These are phyloP conservation scores for Periconia sp. DNA, from an alignment of 2,329 filamentous ascomycete species.

Conservation along the genomic window DNA sequence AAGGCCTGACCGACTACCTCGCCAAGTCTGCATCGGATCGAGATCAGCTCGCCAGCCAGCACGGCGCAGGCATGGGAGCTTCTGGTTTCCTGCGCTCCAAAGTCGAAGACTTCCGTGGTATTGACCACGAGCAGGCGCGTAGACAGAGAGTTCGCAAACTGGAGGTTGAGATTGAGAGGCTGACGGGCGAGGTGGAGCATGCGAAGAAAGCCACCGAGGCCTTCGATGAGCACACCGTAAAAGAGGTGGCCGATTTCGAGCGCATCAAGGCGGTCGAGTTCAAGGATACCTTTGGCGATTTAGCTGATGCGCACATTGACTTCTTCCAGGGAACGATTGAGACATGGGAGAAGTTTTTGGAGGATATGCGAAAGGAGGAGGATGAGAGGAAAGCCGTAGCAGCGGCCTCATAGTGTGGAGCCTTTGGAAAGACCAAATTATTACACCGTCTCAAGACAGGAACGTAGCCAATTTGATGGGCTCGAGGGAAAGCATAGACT, in stretches of 20 bases:
- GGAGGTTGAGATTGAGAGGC: slow-evolving; percentile 89
- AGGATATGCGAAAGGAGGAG: slow-evolving; percentile 79
- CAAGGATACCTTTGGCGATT: slow-evolving; percentile 78
- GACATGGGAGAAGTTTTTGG: slow-evolving; percentile 89
- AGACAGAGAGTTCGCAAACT: slow-evolving; percentile 87
- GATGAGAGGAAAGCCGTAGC: slow-evolving; percentile 37
- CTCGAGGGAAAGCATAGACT: no score
- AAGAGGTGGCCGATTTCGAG: slow-evolving; percentile 93
- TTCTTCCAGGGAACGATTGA: slow-evolving; percentile 83
- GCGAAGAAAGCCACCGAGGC: slow-evolving; percentile 87
- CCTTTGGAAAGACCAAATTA: no score
- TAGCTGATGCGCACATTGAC: slow-evolving; percentile 83
- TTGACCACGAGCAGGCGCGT: slow-evolving; percentile 92
- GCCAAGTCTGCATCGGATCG: slow-evolving; percentile 88
- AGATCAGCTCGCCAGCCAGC: slow-evolving; percentile 74
- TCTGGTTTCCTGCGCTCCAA: slow-evolving; percentile 91
- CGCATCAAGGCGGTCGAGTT: slow-evolving; percentile 95
- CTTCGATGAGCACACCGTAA: slow-evolving; percentile 95
- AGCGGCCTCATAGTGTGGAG: slow-evolving; percentile 7
- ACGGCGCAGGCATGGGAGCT: slow-evolving; percentile 70
- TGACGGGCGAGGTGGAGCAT: slow-evolving; percentile 83
- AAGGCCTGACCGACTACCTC: slow-evolving; percentile 93
- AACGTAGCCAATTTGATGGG: no score
- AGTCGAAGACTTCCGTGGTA: slow-evolving; percentile 93
- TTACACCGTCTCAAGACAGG: no score